phyloP scores from a whole-genome alignment of 495 filamentous ascomycete genomes.

The Halenospora varia region DNA sequence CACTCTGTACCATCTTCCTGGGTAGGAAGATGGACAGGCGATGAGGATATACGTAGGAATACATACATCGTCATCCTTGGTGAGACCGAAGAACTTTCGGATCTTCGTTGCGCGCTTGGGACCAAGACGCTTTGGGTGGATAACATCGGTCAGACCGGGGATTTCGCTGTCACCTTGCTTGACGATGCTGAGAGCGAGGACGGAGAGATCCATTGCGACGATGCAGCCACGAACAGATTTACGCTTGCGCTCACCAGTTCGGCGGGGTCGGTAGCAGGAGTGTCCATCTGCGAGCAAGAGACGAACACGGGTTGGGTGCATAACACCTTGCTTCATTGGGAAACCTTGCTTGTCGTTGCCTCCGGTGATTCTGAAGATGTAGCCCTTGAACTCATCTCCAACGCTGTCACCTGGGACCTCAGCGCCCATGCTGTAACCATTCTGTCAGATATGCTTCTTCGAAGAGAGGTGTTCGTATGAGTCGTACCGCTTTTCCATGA shows the following conservation, averaged over 20 bases:
- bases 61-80: conserved; percentile 99
- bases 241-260: conserved; percentile 96
- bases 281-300: conserved; percentile 90
- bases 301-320: conserved; percentile 96
- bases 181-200: conserved; percentile 88
- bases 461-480: conserved; percentile 12
- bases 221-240: conserved; percentile 98
- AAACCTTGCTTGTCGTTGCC: conserved; percentile 99
- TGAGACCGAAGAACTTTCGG: conserved; percentile 95
- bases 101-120: conserved; percentile 99
- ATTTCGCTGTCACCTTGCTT: conserved; percentile 95
- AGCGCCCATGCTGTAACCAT: conserved; percentile 65
- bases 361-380: conserved; percentile 96
- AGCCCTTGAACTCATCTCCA: conserved; percentile 98
- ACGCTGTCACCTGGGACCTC: conserved; percentile 92
- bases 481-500: conserved; percentile 47
- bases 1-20: conserved; percentile 24
- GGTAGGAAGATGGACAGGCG: conserved; percentile 41
- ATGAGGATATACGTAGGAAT: conserved; percentile 44
- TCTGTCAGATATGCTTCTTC: conserved; percentile 7
- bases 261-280: conserved; percentile 96
- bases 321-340: conserved; percentile 99
- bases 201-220: conserved; percentile 88
- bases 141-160: conserved; percentile 92
- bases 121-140: conserved; percentile 96